These are phyloP conservation scores for Leishmania tarentolae DNA, from an alignment of 208 protist genomes.

Conservation along the genomic window DNA sequence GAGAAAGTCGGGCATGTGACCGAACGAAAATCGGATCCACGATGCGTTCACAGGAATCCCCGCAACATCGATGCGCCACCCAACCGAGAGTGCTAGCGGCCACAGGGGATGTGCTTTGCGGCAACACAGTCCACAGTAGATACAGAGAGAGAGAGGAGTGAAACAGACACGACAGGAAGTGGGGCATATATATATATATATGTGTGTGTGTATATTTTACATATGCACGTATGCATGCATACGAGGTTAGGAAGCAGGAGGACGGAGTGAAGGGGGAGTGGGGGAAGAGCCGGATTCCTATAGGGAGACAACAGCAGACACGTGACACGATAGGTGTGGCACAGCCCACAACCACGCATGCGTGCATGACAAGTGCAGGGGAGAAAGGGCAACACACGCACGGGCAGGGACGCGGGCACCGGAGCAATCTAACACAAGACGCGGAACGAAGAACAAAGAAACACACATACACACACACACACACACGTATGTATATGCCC, in stretches of 20 bases:
- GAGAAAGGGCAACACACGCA: not conserved
- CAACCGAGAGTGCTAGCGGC: not conserved
- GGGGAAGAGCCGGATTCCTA: not conserved
- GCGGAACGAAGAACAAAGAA: not conserved
- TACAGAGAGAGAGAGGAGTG: not conserved
- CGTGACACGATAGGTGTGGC: no score
- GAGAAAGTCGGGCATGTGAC: not conserved
- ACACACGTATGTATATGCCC: not conserved
- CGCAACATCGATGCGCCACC: not conserved
- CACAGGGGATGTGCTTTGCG: not conserved
- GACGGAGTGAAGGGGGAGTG: not conserved
- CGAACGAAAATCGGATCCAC: not conserved
- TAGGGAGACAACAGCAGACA: not conserved
- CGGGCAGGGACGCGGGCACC: not conserved
- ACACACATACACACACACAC: conserved; percentile 1
- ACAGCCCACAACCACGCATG: not conserved
- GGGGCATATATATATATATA: not conserved
- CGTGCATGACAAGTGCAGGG: not conserved
- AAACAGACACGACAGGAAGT: not conserved
- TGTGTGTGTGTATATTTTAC: not conserved
- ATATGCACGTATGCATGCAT: not conserved
- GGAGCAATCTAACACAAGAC: not conserved
- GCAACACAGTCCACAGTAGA: not conserved
- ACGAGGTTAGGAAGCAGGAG: not conserved
- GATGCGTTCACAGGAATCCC: not conserved